These are phyloP conservation scores for Coemansia sp. DNA, from an alignment of 192 early-diverging fungal species.

Conservation along the genomic window DNA sequence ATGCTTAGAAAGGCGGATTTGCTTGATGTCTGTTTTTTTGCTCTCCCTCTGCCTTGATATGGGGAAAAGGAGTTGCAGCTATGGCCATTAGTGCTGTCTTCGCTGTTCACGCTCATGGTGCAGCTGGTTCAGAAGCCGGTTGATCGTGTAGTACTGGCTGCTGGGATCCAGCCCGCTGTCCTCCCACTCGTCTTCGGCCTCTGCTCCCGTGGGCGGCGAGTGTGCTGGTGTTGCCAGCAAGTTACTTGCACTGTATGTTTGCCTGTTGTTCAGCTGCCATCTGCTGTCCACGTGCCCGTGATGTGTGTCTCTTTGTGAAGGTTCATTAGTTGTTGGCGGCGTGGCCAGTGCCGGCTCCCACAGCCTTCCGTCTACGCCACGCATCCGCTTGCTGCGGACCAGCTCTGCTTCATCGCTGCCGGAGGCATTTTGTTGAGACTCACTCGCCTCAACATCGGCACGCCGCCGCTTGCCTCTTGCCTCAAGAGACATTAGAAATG, in stretches of 20 bases:
- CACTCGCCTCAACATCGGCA: neutral
- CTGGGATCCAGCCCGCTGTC: slow-evolving; percentile 19
- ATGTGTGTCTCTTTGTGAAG: neutral
- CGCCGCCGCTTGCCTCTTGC: slow-evolving; percentile 9
- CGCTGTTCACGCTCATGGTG: slow-evolving; percentile 36
- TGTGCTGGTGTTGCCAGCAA: slow-evolving; percentile 23
- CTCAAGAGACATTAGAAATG: slow-evolving; percentile 1
- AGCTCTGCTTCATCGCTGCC: slow-evolving; percentile 4
- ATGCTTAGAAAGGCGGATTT: too few relatives aligned
- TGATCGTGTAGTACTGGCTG: slow-evolving; percentile 48
- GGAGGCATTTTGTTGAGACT: neutral
- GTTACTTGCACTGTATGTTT: neutral
- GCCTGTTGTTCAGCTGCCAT: neutral
- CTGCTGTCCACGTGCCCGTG: slow-evolving; percentile 4
- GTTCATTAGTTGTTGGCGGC: neutral
- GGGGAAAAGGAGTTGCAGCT: too few relatives aligned
- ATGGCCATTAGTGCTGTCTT: neutral
- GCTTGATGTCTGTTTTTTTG: too few relatives aligned
- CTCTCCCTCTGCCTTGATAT: too few relatives aligned
- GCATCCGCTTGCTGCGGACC: slow-evolving; percentile 14
- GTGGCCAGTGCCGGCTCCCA: slow-evolving; percentile 11
- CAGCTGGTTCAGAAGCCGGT: slow-evolving; percentile 39
- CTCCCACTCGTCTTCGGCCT: slow-evolving; percentile 8
- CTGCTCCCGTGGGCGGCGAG: slow-evolving; percentile 20
- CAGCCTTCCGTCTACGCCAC: slow-evolving; percentile 11